phyloP scores from a whole-genome alignment of 192 early-diverging fungal genomes.

The Phlyctochytrium arcticum region DNA sequence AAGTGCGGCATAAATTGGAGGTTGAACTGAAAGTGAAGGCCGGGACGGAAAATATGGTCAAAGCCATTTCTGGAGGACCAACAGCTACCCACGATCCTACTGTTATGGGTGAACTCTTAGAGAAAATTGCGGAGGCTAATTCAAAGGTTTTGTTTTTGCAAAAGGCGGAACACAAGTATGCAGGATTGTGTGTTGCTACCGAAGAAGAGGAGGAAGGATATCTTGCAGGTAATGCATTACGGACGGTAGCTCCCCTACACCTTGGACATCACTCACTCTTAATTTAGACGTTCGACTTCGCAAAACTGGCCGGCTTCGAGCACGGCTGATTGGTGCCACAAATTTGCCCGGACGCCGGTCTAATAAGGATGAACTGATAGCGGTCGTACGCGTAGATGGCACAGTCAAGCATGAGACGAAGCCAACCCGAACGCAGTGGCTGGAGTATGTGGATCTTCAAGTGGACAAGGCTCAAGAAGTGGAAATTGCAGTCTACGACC shows the following conservation, averaged over 20 bases:
- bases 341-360: slow-evolving; percentile 50
- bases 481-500: slow-evolving; percentile 79
- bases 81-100: slow-evolving; percentile 11
- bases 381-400: slow-evolving; percentile 82
- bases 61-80: slow-evolving; percentile 19
- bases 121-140: slow-evolving; percentile 39
- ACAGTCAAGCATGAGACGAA: slow-evolving; percentile 57
- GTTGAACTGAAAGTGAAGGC: slow-evolving; percentile 85
- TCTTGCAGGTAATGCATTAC: slow-evolving; percentile 13
- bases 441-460: slow-evolving; percentile 76
- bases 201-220: slow-evolving; percentile 52
- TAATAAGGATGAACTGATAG: slow-evolving; percentile 64
- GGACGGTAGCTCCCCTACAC: neutral
- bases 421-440: slow-evolving; percentile 65
- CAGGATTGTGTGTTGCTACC: slow-evolving; percentile 78
- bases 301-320: slow-evolving; percentile 35
- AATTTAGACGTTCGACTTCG: slow-evolving; percentile 29
- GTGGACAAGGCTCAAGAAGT: slow-evolving; percentile 89
- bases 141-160: slow-evolving; percentile 37
- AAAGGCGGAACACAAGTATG: slow-evolving; percentile 75
- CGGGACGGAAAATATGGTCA: slow-evolving; percentile 68
- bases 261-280: neutral
- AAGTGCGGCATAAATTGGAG: slow-evolving; percentile 89
- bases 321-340: slow-evolving; percentile 36
- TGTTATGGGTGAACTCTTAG: slow-evolving; percentile 29